Evolutionary conservation across 768 basidiomycete species (phyloP).

Genomic region (Russula vinacea): DNA sequence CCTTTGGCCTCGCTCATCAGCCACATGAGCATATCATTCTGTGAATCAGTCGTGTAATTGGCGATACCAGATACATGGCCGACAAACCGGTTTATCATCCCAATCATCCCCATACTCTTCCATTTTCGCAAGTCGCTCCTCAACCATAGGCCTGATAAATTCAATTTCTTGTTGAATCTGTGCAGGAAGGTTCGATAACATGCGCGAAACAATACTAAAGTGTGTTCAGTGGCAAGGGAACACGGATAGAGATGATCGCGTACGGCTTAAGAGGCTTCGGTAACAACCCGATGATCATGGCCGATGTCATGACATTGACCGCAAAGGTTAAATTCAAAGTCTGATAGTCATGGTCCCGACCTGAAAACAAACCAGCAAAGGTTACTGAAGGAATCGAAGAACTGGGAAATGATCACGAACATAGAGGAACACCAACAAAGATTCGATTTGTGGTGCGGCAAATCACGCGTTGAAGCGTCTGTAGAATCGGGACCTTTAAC

Average conservation of each 20-base stretch:
- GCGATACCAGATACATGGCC: too few species aligned
- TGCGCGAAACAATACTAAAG: neutral
- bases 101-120: neutral
- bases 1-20: too few species aligned
- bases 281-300: slow-evolving; percentile 39
- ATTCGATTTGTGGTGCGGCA: too few species aligned
- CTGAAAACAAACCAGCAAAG: slow-evolving; percentile 32
- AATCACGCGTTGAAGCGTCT: slow-evolving; percentile 23
- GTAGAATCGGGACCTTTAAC: slow-evolving; percentile 34
- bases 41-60: slow-evolving; percentile 11
- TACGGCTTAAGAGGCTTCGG: slow-evolving; percentile 47
- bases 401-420: slow-evolving; percentile 23
- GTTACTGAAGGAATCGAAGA: neutral
- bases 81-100: neutral
- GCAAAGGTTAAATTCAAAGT: slow-evolving; percentile 33
- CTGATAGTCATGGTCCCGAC: slow-evolving; percentile 42
- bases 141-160: neutral
- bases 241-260: slow-evolving; percentile 13
- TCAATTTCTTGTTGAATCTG: too few species aligned
- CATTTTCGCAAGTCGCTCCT: slow-evolving; percentile 7
- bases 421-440: slow-evolving; percentile 43
- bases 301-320: slow-evolving; percentile 37
- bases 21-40: slow-evolving; percentile 31
- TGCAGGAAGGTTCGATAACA: neutral
- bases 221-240: neutral